phyloP scores from a whole-genome alignment of 2,329 filamentous ascomycete species.

The Dryadomyces quercus-mongolicae region DNA sequence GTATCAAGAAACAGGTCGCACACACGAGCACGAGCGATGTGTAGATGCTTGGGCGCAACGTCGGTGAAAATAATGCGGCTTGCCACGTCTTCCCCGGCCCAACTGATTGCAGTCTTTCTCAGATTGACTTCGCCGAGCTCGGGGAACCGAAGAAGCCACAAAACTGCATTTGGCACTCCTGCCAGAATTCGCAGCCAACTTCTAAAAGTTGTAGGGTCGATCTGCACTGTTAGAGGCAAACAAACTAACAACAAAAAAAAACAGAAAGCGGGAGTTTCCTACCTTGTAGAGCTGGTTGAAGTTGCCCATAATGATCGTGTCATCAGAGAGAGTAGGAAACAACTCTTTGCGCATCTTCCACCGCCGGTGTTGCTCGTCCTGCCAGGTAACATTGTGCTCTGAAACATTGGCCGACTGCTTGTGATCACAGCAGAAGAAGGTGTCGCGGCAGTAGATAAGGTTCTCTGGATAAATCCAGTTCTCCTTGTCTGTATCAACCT shows the following conservation, averaged over 20 bases:
- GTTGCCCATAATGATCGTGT: constrained; percentile 86
- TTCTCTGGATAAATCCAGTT: constrained; percentile 96
- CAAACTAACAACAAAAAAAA: neutral
- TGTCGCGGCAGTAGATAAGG: constrained; percentile 86
- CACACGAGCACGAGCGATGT: constrained; percentile 83
- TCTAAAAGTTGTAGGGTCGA: constrained; percentile 92
- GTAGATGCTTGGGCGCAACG: constrained; percentile 86
- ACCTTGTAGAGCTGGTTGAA: constrained; percentile 99
- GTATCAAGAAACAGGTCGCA: constrained; percentile 96
- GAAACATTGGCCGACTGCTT: constrained; percentile 63
- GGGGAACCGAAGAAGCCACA: constrained; percentile 95
- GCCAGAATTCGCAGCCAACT: constrained; percentile 89
- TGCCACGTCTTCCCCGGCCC: constrained; percentile 79
- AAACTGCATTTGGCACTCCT: constrained; percentile 70
- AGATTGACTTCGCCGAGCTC: constrained; percentile 85
- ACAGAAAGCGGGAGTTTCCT: constrained; percentile 15
- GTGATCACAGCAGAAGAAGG: constrained; percentile 98
- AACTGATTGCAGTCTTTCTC: constrained; percentile 62
- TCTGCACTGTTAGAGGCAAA: constrained; percentile 38
- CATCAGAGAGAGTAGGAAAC: constrained; percentile 71
- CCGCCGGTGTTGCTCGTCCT: constrained; percentile 65
- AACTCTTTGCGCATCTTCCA: constrained; percentile 92
- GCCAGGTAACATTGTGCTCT: constrained; percentile 62
- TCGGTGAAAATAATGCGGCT: constrained; percentile 88
- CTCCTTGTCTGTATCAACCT: constrained; percentile 56